These are phyloP conservation scores for Sophora flavescens DNA, from an alignment of 306 rosid species.

Conservation along the genomic window DNA sequence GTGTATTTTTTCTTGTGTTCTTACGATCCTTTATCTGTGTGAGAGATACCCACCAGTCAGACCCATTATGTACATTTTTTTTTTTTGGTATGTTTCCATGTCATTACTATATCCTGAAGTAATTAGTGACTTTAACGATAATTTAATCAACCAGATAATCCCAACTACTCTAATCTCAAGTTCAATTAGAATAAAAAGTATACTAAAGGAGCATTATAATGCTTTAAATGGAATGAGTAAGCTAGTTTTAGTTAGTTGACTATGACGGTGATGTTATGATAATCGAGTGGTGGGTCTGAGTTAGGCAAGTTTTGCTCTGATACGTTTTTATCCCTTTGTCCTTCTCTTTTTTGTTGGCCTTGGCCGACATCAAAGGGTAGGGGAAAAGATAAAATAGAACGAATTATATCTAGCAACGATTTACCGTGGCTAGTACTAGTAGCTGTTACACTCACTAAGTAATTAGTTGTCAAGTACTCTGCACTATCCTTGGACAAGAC, in stretches of 20 bases:
- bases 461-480: slow-evolving; percentile 22
- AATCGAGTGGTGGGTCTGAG: slow-evolving; percentile 45
- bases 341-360: slow-evolving; percentile 16
- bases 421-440: slow-evolving; percentile 11
- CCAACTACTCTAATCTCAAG: neutral
- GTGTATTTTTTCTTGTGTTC: too few relatives aligned
- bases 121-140: slow-evolving; percentile 24
- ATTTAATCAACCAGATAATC: neutral
- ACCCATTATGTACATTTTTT: slow-evolving; percentile 14
- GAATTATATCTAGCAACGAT: slow-evolving; percentile 7
- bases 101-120: slow-evolving; percentile 33
- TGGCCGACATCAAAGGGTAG: slow-evolving; percentile 40
- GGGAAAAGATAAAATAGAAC: neutral
- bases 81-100: slow-evolving; percentile 35
- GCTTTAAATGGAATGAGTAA: slow-evolving; percentile 28
- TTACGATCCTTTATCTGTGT: too few relatives aligned
- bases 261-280: slow-evolving; percentile 8
- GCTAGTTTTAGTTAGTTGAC: slow-evolving; percentile 28
- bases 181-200: neutral
- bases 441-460: neutral
- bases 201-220: slow-evolving; percentile 25
- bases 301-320: slow-evolving; percentile 36
- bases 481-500: slow-evolving; percentile 15
- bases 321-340: slow-evolving; percentile 1
- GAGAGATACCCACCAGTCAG: too few relatives aligned